A percentile compares a stretch with the other conserved stretches of the same genome.
phyloP scores from a whole-genome alignment of 2,329 filamentous ascomycete species.

The Aspergillus sp. region DNA sequence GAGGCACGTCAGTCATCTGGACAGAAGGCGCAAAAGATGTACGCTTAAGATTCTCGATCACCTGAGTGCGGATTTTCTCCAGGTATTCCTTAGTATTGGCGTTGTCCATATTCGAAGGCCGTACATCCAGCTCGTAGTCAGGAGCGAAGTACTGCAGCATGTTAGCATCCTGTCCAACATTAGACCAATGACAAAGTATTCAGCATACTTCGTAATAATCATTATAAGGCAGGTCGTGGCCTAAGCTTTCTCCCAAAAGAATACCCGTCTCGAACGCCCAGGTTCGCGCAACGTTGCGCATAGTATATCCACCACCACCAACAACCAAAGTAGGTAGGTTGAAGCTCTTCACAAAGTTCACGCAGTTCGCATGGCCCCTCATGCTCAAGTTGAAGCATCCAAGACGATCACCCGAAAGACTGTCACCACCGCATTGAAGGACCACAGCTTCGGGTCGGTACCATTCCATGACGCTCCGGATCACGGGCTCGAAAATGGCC shows the following conservation, averaged over 20 bases:
- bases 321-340: constrained; percentile 57
- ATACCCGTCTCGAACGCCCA: constrained; percentile 66
- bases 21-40: constrained; percentile 56
- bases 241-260: constrained; percentile 74
- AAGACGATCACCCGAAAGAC: constrained; percentile 57
- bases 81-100: constrained; percentile 61
- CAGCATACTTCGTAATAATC: constrained; percentile 71
- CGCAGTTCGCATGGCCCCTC: constrained; percentile 62
- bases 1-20: constrained; percentile 57
- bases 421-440: constrained; percentile 61
- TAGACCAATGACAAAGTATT: neutral
- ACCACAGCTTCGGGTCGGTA: constrained; percentile 61
- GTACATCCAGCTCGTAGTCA: constrained; percentile 61
- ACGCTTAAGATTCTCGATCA: constrained; percentile 58
- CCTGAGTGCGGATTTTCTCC: constrained; percentile 58
- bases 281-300: constrained; percentile 56
- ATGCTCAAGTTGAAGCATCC: constrained; percentile 65
- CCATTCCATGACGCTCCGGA: constrained; percentile 60
- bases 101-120: constrained; percentile 65
- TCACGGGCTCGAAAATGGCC: constrained; percentile 60
- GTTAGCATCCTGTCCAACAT: constrained; percentile 14
- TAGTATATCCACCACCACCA: constrained; percentile 62
- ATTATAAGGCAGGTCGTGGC: constrained; percentile 79
- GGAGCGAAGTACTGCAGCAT: constrained; percentile 55
- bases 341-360: constrained; percentile 61